Base-by-base conservation (phyloP, 768 basidiomycete species). In the Leccinum arenicola region DNA sequence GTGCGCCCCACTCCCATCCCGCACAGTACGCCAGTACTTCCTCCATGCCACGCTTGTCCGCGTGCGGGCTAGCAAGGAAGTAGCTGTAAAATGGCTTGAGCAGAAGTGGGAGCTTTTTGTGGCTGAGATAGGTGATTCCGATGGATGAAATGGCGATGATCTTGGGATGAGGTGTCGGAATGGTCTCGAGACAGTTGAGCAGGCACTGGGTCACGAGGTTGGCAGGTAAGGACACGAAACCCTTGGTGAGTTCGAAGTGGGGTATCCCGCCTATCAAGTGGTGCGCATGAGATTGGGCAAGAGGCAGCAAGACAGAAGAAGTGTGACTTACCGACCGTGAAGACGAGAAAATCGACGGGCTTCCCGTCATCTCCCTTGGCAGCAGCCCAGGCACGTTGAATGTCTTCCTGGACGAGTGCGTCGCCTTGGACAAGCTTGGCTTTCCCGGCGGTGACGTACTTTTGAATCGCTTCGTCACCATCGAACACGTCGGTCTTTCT, bases 21-120 rank as follows among this genome's bases (percentile, higher is more conserved):
- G 81, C 75, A 58, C 74, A 73, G 58, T 86, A 76, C 1, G 77
- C 71, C 4, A 83, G 52, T 2, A 80, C 68, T 29, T 81, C 75
- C 70, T 91, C 89, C 33, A 74, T 70, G 7, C 82, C 86, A 49
- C 83, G 47, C 70, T 90, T 91, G 70, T 90, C 88, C 29, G 66
- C 74, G 66, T 85, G 86, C 5, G 85, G 82, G 2, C 35, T 59
- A 5, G 68, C 45, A 47, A 87, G 70, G 27, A 82, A 50, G 61
- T 73, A 77, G 4, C 66, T 59, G 68, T 87, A 88, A 0, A 89
- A 0, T 0, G 78, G 77, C 61, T 79, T 81, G 33, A 86, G 62
- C 3, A 72, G 67, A 31, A 81, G 49, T 0, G 88, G 87, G 0
- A 88, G 73, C 4, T 68, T 61, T 0, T 68, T 61, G 60, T 81